Percentiles rank a stretch among this genome's conserved stretches.
Evolutionary conservation across 2,329 filamentous ascomycete genomes (phyloP).

Genomic region (Penicillium sp.): DNA sequence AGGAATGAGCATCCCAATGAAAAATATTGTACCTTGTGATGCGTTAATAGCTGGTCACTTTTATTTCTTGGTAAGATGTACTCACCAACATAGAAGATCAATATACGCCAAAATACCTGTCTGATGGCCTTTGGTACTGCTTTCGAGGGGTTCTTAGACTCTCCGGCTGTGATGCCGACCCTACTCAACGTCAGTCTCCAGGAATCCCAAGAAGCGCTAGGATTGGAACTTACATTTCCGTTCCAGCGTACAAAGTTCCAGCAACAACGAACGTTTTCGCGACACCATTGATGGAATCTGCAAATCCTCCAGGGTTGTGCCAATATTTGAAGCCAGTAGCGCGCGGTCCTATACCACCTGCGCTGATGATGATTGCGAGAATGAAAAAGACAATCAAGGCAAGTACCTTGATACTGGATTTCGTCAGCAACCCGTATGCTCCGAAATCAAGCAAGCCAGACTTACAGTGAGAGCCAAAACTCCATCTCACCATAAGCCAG

Average conservation of each 20-base stretch:
- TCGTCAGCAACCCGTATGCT: neutral
- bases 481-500: conserved; percentile 54
- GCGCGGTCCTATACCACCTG: conserved; percentile 31
- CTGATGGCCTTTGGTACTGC: conserved; percentile 46
- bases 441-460: neutral
- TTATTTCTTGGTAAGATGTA: neutral
- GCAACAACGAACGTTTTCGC: conserved; percentile 37
- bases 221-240: conserved; percentile 28
- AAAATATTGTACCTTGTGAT: conserved; percentile 60
- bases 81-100: conserved; percentile 58
- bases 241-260: conserved; percentile 35
- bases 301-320: conserved; percentile 35
- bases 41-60: neutral
- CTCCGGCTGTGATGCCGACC: conserved; percentile 38
- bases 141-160: conserved; percentile 42
- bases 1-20: conserved; percentile 70
- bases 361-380: conserved; percentile 34
- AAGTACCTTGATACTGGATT: conserved; percentile 32
- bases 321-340: conserved; percentile 40
- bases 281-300: conserved; percentile 37
- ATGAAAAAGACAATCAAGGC: conserved; percentile 34
- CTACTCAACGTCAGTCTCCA: conserved; percentile 17
- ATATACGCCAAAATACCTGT: conserved; percentile 43
- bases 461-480: conserved; percentile 41
- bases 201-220: no score